Evolutionary conservation across 1,284 basidiomycete species (phyloP).

Genomic region (Rhodotorula sp.): DNA sequence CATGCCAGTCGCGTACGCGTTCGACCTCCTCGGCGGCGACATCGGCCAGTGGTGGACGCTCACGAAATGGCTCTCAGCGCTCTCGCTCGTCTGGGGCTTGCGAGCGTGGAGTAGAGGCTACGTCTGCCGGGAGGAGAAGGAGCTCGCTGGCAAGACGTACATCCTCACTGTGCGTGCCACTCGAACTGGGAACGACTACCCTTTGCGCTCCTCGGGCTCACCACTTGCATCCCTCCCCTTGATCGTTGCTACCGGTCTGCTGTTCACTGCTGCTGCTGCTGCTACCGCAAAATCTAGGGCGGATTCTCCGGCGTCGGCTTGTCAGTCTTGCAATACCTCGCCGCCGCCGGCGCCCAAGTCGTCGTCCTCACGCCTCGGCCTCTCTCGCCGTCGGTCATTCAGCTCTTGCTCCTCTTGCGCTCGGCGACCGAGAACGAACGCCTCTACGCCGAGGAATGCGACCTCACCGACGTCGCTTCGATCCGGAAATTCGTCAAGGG

Average conservation of each 20-base stretch:
- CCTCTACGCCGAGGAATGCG: conserved; percentile 43
- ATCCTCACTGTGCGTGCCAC: conserved; percentile 23
- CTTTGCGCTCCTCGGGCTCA: no score
- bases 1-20: conserved; percentile 19
- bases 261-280: no score
- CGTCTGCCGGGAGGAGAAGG: conserved; percentile 18
- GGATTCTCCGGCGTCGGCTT: conserved; percentile 30
- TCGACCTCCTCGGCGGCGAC: conserved; percentile 1
- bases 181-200: no score
- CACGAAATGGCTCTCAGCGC: background rate
- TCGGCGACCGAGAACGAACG: conserved; percentile 38
- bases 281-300: conserved; percentile 16
- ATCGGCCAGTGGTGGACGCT: background rate
- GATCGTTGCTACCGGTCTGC: no score
- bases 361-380: conserved; percentile 38
- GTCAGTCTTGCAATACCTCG: conserved; percentile 30
- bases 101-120: conserved; percentile 25
- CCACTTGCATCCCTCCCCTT: no score
- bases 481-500: conserved; percentile 29
- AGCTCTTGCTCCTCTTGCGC: conserved; percentile 41
- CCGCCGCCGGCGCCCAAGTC: conserved; percentile 39
- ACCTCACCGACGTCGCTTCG: conserved; percentile 27
- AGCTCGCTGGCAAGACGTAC: conserved; percentile 32
- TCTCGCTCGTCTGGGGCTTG: background rate
- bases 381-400: conserved; percentile 26